Conservation (phyloP, 305 asterid species). For the Solanum hybrid region DNA sequence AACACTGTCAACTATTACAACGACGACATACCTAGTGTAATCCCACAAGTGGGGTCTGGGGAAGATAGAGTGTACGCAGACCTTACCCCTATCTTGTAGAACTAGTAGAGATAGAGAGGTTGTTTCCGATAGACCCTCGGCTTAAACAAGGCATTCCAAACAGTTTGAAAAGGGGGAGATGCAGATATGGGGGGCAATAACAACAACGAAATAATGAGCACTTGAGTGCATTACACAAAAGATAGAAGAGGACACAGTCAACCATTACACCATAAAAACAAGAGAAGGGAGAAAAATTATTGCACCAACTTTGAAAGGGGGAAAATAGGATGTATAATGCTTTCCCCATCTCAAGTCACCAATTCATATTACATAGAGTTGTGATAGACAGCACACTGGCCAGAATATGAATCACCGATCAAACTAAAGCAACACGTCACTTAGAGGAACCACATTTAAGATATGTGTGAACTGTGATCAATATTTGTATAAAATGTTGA, state of each 20-base stretch:
- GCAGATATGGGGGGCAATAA: background rate
- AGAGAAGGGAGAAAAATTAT: background rate
- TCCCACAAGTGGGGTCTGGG: background rate
- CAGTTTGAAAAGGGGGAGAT: background rate
- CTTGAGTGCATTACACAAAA: background rate
- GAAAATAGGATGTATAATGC: background rate
- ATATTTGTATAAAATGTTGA: background rate
- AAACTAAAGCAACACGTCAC: background rate
- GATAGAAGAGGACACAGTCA: background rate
- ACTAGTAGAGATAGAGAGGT: background rate
- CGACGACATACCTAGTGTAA: background rate
- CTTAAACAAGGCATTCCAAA: background rate
- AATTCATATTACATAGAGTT: background rate
- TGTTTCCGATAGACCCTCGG: background rate
- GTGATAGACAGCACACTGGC: background rate
- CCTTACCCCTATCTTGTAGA: background rate
- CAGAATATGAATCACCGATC: background rate
- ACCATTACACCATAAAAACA: background rate
- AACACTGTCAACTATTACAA: slow-evolving; percentile 4
- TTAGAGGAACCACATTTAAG: background rate
- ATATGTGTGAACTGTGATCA: background rate
- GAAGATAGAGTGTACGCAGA: background rate
- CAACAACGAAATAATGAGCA: background rate
- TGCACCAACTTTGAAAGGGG: background rate
- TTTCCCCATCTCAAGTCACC: background rate